Conservation (phyloP, 1,139 yeast genomes). For the Blastobotrys raffinosifermentans region DNA sequence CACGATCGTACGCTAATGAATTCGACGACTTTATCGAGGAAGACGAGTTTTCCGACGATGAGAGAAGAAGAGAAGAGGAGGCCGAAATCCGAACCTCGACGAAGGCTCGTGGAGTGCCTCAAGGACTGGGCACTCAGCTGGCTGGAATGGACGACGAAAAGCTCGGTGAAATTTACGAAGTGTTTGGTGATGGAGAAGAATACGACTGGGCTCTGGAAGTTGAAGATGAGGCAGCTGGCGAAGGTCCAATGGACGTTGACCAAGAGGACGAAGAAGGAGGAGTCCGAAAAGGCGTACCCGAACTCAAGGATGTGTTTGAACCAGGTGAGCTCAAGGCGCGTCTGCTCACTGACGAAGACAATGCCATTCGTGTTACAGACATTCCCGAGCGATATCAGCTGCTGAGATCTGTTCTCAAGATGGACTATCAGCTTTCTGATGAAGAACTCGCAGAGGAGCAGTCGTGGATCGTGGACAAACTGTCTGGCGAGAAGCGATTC, state of each 20-base stretch:
- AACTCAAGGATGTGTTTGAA: slow-evolving; percentile 85
- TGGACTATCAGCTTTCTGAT: slow-evolving; percentile 56
- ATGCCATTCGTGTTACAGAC: slow-evolving; percentile 78
- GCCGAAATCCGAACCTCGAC: slow-evolving; percentile 25
- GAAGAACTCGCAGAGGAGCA: slow-evolving; percentile 69
- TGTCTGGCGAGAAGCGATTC: slow-evolving; percentile 20
- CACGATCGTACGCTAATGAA: slow-evolving; percentile 50
- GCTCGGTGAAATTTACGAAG: slow-evolving; percentile 86
- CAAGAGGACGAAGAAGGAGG: slow-evolving; percentile 43
- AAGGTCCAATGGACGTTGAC: slow-evolving; percentile 39
- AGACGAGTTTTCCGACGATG: slow-evolving; percentile 92
- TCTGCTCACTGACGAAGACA: slow-evolving; percentile 89
- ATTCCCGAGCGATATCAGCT: slow-evolving; percentile 90
- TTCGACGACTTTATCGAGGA: slow-evolving; percentile 97
- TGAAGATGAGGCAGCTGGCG: slow-evolving; percentile 37
- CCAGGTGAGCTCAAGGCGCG: slow-evolving; percentile 87
- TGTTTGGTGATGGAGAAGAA: slow-evolving; percentile 95
- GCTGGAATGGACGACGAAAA: slow-evolving; percentile 87
- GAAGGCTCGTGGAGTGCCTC: slow-evolving; percentile 16
- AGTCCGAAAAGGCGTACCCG: slow-evolving; percentile 44
- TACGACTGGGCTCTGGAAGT: slow-evolving; percentile 95
- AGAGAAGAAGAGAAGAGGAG: slow-evolving; percentile 44
- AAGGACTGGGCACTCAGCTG: slow-evolving; percentile 50
- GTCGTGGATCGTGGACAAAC: slow-evolving; percentile 61
- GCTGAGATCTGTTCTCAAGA: slow-evolving; percentile 51